These are phyloP conservation scores for Pseudozyma pruni DNA, from an alignment of 1,284 basidiomycete species.

Conservation along the genomic window DNA sequence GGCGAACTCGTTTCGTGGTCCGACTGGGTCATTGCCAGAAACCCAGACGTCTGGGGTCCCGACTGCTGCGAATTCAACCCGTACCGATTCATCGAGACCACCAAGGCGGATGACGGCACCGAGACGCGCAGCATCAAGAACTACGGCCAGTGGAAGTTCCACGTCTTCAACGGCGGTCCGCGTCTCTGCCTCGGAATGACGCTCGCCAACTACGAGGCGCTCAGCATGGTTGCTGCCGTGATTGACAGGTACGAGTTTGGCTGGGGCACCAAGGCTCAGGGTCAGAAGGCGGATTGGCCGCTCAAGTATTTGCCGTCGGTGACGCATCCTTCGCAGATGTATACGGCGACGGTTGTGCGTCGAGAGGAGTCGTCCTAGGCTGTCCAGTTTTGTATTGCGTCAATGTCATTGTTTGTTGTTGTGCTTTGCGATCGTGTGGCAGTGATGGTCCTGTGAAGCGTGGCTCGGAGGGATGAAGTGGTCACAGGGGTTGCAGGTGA, in stretches of 20 bases:
- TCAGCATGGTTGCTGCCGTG: conserved; percentile 36
- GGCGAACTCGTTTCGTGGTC: conserved; percentile 55
- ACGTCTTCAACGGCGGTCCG: conserved; percentile 58
- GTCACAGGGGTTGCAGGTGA: too few relatives aligned
- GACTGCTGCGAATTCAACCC: conserved; percentile 55
- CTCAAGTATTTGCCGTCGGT: conserved; percentile 47
- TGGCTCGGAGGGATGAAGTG: too few relatives aligned
- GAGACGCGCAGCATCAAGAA: conserved; percentile 28
- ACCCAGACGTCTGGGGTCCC: conserved; percentile 57
- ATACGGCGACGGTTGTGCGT: conserved; percentile 42
- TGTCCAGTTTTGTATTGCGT: too few relatives aligned
- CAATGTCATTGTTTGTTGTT: background rate
- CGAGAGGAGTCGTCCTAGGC: conserved; percentile 11
- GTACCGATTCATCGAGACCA: conserved; percentile 48
- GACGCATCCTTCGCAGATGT: conserved; percentile 55
- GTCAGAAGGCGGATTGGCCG: conserved; percentile 55
- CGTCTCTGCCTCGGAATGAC: conserved; percentile 61
- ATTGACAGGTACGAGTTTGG: conserved; percentile 46
- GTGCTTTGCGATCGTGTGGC: background rate
- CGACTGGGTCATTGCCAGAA: conserved; percentile 60
- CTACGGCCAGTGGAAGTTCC: conserved; percentile 57
- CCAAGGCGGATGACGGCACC: conserved; percentile 23
- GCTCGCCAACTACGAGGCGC: conserved; percentile 55
- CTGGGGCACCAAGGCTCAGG: conserved; percentile 50
- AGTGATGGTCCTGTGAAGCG: too few relatives aligned